Evolutionary conservation across 257 asterid genomes (phyloP), one percentile per base, ranked within the genome.

Genomic region (Paraleonurus japonicus): DNA sequence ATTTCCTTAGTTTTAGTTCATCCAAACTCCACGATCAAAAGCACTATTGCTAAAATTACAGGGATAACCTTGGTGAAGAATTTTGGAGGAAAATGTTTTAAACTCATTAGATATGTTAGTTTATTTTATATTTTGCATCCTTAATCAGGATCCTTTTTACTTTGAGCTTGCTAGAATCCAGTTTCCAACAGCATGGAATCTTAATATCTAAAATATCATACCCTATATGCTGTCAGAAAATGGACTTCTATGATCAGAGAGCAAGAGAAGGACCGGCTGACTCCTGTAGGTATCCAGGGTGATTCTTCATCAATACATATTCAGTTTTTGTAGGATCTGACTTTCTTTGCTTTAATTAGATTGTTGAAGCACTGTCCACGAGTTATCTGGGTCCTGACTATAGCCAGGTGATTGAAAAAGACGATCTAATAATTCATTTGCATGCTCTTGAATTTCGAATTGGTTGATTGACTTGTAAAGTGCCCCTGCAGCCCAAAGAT

Each of bases 321-420:
- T 15, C 53, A 60, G 23, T 43, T 79, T 63, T 55, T 41, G 22
- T 79, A 27, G 65, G 58, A 78, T 74, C 84, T 85, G 69, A 83
- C 65, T 72, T n/a, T 70, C 71, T 75, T 28, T 58, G 62, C 70
- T 50, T 70, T 81, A 12, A 64, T 64, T 61, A 93, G 99, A 87
- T 92, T 55, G 76, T 95, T 80, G 98, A 95, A 81, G 96, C 94
- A 80, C 80, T 95, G 75, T 88, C 99, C 53, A 76, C 92, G 23
- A 92, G 98, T 82, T 95, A 95, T 77, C 77, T 89, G 53, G 98
- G 98, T 74, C 97, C 97, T 19, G 97, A 95, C 81, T 95, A 92
- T 72, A 80, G 87, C 86, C 97, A 95, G 99, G 98, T 95, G 85
- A 37, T 27, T 66, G 68, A 45, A 47, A 63, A 70, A 51, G 28